Conservation (phyloP, 164 flowering plant genomes). For the Euptelea pleiosperma region DNA sequence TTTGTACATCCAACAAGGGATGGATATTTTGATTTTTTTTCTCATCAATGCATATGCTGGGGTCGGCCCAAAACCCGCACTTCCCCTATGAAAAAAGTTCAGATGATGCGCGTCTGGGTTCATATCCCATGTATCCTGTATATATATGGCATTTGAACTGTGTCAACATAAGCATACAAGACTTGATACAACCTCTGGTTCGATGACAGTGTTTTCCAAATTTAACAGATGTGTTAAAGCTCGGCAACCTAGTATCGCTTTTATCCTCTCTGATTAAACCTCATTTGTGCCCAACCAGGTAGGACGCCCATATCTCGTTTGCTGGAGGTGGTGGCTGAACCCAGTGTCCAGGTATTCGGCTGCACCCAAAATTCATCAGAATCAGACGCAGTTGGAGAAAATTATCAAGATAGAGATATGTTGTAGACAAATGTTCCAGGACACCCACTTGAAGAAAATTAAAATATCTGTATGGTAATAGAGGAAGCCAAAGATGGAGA, state of each 20-base stretch:
- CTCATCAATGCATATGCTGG: too few relatives aligned
- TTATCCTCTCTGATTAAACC: neutral
- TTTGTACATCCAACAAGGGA: too few relatives aligned
- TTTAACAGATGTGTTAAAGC: neutral
- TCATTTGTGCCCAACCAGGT: constrained; percentile 47
- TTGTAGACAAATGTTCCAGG: neutral
- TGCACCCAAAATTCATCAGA: constrained; percentile 33
- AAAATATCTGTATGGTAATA: too few relatives aligned
- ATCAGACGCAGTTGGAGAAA: neutral
- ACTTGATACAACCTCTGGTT: neutral
- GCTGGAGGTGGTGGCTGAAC: constrained; percentile 89
- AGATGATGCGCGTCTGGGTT: too few relatives aligned
- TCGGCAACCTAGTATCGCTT: neutral
- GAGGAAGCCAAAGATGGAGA: too few relatives aligned
- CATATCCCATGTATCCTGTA: too few relatives aligned
- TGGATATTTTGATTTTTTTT: too few relatives aligned
- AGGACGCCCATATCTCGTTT: constrained; percentile 86
- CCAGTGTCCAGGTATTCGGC: constrained; percentile 96
- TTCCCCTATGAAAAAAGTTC: too few relatives aligned
- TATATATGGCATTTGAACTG: neutral
- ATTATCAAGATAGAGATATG: neutral
- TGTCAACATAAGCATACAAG: neutral
- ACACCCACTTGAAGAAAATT: neutral
- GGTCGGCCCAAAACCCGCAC: too few relatives aligned
- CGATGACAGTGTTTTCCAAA: too few relatives aligned